These are phyloP conservation scores for Saccharomycopsis sp. DNA, from an alignment of 805 yeast genomes.

Conservation along the genomic window DNA sequence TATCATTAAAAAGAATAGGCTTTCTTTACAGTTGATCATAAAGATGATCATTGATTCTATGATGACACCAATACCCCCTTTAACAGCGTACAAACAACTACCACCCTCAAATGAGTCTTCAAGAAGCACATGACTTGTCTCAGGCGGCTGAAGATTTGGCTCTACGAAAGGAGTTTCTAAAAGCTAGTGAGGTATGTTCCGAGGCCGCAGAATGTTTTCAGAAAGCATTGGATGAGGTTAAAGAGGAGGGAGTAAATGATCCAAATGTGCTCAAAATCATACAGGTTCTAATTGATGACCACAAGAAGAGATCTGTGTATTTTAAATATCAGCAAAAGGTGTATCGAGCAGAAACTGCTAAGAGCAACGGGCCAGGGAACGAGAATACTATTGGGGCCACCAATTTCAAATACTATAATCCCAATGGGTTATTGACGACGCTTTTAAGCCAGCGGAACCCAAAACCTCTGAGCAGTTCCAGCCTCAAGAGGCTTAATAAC, in stretches of 20 bases:
- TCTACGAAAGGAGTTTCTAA: background rate
- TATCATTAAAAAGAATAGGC: too few species aligned
- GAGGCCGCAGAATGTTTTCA: conserved; percentile 4
- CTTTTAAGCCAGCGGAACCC: background rate
- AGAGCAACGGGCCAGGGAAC: background rate
- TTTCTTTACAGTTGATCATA: too few species aligned
- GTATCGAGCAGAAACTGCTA: background rate
- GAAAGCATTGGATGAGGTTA: background rate
- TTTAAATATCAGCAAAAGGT: conserved; percentile 1
- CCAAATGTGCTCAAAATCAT: conserved; percentile 3
- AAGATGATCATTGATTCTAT: too few species aligned
- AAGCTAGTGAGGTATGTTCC: background rate
- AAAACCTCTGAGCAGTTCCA: background rate
- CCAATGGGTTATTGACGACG: background rate
- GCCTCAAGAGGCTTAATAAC: background rate
- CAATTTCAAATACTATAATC: background rate
- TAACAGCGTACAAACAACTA: too few species aligned
- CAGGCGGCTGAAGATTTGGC: conserved; percentile 10
- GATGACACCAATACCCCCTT: too few species aligned
- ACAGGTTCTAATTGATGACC: conserved; percentile 8
- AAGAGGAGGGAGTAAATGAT: conserved; percentile 5
- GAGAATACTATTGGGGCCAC: background rate
- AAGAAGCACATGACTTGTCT: conserved; percentile 5
- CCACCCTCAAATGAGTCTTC: conserved; percentile 3
- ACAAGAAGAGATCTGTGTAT: conserved; percentile 9